Evolutionary conservation across 768 basidiomycete species (phyloP).

Genomic region (Russula earlei): DNA sequence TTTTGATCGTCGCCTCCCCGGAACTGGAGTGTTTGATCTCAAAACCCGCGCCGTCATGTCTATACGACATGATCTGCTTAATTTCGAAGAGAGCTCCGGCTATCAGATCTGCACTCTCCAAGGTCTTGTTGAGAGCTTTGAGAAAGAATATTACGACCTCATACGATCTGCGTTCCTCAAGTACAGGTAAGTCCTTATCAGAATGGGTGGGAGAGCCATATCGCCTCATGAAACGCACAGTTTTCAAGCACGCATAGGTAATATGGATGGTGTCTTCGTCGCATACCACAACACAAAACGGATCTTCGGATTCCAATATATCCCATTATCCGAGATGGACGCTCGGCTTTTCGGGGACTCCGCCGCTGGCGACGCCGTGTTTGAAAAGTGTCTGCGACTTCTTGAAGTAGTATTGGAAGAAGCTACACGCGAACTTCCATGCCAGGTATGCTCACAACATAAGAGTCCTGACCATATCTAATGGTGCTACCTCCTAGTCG

Average conservation of each 20-base stretch:
- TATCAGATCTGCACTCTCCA: constrained; percentile 59
- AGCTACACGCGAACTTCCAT: constrained; percentile 50
- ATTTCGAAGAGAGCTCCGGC: constrained; percentile 77
- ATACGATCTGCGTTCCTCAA: constrained; percentile 91
- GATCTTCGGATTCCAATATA: constrained; percentile 91
- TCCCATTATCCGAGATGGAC: constrained; percentile 85
- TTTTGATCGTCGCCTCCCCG: constrained; percentile 68
- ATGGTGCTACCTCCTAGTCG: constrained; percentile 30
- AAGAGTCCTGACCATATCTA: not conserved
- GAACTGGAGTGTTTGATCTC: constrained; percentile 89
- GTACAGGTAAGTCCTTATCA: constrained; percentile 51
- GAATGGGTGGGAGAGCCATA: not conserved
- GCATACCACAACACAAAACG: constrained; percentile 81
- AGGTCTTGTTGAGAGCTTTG: constrained; percentile 71
- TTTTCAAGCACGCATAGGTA: constrained; percentile 92
- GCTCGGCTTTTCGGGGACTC: constrained; percentile 56
- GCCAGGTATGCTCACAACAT: constrained; percentile 40
- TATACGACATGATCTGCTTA: constrained; percentile 77
- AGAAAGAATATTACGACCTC: constrained; percentile 91
- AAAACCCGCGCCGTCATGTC: constrained; percentile 87
- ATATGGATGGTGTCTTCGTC: constrained; percentile 91
- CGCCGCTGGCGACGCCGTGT: constrained; percentile 62
- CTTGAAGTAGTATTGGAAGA: constrained; percentile 60
- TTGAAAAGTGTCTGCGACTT: constrained; percentile 60
- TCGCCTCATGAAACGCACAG: constrained; percentile 30